Evolutionary conservation across 1,284 basidiomycete species (phyloP).

Genomic region (Apiotrichum brassicae): DNA sequence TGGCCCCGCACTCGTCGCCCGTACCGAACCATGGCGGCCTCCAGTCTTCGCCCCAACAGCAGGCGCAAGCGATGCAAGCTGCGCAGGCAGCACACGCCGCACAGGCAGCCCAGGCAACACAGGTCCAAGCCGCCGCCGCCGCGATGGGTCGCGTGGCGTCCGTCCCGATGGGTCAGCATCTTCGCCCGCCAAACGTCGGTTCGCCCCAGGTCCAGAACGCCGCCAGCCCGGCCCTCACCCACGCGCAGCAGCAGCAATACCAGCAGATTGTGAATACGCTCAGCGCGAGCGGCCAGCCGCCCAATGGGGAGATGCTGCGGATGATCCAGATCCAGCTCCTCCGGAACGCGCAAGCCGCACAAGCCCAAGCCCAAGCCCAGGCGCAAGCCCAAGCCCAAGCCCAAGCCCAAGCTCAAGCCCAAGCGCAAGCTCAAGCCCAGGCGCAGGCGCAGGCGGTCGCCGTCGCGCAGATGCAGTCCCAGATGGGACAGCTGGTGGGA

Average conservation of each 20-base stretch:
- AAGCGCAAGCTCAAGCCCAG: slow-evolving; percentile 12
- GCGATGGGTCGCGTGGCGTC: slow-evolving; percentile 17
- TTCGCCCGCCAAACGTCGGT: slow-evolving; percentile 16
- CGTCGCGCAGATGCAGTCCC: slow-evolving; percentile 1
- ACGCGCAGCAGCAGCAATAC: slow-evolving; percentile 14
- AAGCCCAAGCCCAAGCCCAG: neutral
- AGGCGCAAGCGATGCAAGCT: slow-evolving; percentile 1
- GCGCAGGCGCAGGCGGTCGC: slow-evolving; percentile 2
- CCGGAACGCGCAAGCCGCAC: slow-evolving; percentile 16
- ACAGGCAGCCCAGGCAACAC: slow-evolving; percentile 10
- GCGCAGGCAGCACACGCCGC: neutral
- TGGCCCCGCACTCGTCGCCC: neutral
- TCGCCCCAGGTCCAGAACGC: slow-evolving; percentile 17
- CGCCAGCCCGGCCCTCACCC: slow-evolving; percentile 6
- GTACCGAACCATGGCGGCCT: slow-evolving; percentile 5
- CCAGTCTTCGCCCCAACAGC: slow-evolving; percentile 18
- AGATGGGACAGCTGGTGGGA: slow-evolving; percentile 1
- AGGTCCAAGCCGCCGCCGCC: slow-evolving; percentile 17
- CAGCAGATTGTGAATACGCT: slow-evolving; percentile 32
- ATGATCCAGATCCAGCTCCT: slow-evolving; percentile 22
- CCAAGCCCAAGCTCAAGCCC: slow-evolving; percentile 7
- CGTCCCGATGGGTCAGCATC: slow-evolving; percentile 20
- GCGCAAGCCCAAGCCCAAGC: slow-evolving; percentile 5
- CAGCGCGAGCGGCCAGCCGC: slow-evolving; percentile 27
- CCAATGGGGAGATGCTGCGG: slow-evolving; percentile 32